Conservation (phyloP, 2,329 filamentous ascomycete species). For the Penicillium sp. region DNA sequence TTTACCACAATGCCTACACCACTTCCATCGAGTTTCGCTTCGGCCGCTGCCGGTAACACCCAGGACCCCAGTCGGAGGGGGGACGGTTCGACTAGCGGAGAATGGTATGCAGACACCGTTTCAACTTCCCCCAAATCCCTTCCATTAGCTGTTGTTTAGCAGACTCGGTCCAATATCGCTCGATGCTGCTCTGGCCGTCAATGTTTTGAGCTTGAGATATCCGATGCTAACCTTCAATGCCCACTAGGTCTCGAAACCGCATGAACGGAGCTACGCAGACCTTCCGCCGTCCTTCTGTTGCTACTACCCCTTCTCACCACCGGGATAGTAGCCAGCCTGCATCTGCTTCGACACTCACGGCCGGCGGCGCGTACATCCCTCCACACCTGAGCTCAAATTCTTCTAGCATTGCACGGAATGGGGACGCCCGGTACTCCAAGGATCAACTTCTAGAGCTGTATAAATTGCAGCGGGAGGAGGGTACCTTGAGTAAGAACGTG, state of each 20-base stretch:
- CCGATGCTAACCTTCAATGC: constrained; percentile 18
- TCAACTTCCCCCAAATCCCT: neutral
- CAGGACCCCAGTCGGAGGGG: constrained; percentile 59
- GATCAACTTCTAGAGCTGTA: constrained; percentile 77
- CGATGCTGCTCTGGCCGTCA: neutral
- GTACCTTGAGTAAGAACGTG: constrained; percentile 58
- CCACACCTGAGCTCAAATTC: constrained; percentile 57
- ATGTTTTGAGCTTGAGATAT: constrained; percentile 10
- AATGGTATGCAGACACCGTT: constrained; percentile 60
- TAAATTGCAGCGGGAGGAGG: constrained; percentile 55
- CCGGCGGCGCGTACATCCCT: constrained; percentile 56
- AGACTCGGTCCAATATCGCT: neutral
- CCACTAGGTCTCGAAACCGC: constrained; percentile 56
- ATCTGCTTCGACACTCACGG: constrained; percentile 41
- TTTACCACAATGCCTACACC: constrained; percentile 63
- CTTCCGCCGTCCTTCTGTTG: constrained; percentile 63
- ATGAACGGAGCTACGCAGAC: constrained; percentile 66
- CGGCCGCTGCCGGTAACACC: constrained; percentile 74
- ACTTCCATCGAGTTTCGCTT: constrained; percentile 79
- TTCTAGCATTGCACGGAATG: constrained; percentile 51
- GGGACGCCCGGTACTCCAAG: constrained; percentile 67
- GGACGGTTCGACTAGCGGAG: constrained; percentile 58
- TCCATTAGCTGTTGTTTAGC: neutral
- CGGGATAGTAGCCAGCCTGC: constrained; percentile 44
- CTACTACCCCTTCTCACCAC: constrained; percentile 51